These are phyloP conservation scores for Saturnispora sekii DNA, from an alignment of 805 yeast genomes.

Conservation along the genomic window DNA sequence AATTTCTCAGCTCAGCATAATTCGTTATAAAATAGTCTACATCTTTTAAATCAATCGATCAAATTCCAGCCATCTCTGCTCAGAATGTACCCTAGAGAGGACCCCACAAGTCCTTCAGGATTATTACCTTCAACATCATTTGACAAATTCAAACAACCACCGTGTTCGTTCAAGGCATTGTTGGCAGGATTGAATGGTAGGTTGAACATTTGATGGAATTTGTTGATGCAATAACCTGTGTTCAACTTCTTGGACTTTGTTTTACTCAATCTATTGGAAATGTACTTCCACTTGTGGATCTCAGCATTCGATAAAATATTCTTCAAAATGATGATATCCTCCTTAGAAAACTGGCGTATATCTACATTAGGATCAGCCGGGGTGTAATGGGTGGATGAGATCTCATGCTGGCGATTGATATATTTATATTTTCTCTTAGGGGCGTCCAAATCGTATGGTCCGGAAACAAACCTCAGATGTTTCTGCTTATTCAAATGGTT, in stretches of 20 bases:
- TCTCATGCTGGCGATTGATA: conserved; percentile 13
- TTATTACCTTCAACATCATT: conserved; percentile 10
- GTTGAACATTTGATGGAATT: conserved; percentile 26
- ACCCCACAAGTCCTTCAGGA: conserved; percentile 26
- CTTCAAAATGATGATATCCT: conserved; percentile 22
- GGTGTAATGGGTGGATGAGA: conserved; percentile 13
- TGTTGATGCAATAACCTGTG: conserved; percentile 23
- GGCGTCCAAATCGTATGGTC: neutral
- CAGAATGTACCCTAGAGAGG: conserved; percentile 25
- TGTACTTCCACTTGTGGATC: conserved; percentile 27
- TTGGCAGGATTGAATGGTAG: conserved; percentile 24
- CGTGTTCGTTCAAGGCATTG: conserved; percentile 17
- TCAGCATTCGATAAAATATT: conserved; percentile 25
- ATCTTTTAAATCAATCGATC: conserved; percentile 10
- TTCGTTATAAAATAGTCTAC: neutral
- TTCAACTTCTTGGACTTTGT: conserved; percentile 23
- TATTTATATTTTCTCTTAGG: conserved; percentile 9
- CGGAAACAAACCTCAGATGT: neutral
- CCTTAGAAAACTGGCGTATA: conserved; percentile 22
- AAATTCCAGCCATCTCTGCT: conserved; percentile 26
- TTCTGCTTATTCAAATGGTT: neutral
- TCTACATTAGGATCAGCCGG: conserved; percentile 21
- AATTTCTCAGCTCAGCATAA: neutral
- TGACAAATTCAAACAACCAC: conserved; percentile 10
- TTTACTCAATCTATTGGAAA: conserved; percentile 25